A percentile compares a stretch with the other conserved stretches of the same genome.
Evolutionary conservation across 2,329 filamentous ascomycete genomes (phyloP).

Genomic region (Aureobasidium sp.): DNA sequence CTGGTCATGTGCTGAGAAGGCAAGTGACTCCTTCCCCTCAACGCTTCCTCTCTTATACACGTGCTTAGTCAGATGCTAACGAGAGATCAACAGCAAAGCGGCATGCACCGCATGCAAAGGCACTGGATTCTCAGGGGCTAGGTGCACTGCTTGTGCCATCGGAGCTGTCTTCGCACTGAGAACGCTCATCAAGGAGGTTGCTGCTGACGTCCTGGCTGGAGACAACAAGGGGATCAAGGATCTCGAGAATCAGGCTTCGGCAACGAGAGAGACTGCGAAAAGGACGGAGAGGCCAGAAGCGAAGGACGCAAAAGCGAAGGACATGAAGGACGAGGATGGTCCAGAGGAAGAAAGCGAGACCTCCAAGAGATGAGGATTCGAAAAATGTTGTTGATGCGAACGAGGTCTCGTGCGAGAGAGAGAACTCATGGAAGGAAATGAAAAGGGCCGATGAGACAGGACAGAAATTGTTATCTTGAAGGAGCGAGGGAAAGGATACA

Average conservation of each 20-base stretch:
- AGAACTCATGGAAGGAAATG: not conserved
- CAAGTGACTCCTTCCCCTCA: not conserved
- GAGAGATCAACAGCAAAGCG: not conserved
- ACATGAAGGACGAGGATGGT: not conserved
- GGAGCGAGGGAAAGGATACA: not conserved
- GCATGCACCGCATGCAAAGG: not conserved
- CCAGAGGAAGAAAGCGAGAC: not conserved
- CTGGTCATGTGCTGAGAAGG: not conserved
- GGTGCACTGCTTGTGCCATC: not conserved
- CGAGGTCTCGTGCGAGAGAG: not conserved
- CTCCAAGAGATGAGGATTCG: not conserved
- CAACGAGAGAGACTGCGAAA: too few relatives aligned
- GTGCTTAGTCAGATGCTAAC: not conserved
- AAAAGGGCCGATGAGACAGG: not conserved
- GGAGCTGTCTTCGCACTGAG: not conserved
- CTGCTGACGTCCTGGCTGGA: not conserved
- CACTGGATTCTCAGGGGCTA: not conserved
- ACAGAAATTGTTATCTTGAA: not conserved
- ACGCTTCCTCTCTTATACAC: not conserved
- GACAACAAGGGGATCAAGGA: not conserved
- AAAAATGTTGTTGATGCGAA: not conserved
- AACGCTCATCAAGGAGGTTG: not conserved
- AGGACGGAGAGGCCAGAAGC: not conserved
- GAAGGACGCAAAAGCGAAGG: not conserved
- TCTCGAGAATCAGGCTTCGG: not conserved